A percentile compares a stretch with the other conserved stretches of the same genome.
These are phyloP conservation scores for Tulasnella sp. DNA, from an alignment of 768 basidiomycete species.

Conservation along the genomic window DNA sequence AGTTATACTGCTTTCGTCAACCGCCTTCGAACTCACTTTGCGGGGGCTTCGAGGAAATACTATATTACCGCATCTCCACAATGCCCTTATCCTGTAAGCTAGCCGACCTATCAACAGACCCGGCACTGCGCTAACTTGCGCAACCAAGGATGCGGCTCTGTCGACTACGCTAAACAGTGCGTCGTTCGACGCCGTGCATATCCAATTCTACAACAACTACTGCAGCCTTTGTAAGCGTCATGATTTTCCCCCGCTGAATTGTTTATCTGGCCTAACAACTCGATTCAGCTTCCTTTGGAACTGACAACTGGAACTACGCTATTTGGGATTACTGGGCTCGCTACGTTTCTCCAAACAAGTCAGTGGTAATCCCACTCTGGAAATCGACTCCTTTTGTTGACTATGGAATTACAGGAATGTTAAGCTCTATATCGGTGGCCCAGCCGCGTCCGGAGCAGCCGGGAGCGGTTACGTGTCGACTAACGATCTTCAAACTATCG, in stretches of 20 bases:
- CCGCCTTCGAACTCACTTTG: constrained; percentile 50
- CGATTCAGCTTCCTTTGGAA: background rate
- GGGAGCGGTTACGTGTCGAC: constrained; percentile 48
- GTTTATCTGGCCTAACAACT: background rate
- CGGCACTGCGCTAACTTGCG: background rate
- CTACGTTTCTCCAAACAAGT: constrained; percentile 48
- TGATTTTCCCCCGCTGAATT: background rate
- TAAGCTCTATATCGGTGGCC: constrained; percentile 63
- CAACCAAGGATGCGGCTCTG: constrained; percentile 48
- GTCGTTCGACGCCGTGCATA: constrained; percentile 67
- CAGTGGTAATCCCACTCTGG: background rate
- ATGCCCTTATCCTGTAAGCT: constrained; percentile 55
- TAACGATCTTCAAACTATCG: constrained; percentile 7
- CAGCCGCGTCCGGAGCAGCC: constrained; percentile 54
- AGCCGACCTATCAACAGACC: background rate
- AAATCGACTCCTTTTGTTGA: background rate
- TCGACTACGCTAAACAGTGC: constrained; percentile 57
- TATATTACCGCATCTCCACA: constrained; percentile 43
- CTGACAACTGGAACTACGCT: constrained; percentile 25
- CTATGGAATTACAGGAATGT: constrained; percentile 39
- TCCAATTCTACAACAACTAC: constrained; percentile 58
- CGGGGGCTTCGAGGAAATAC: constrained; percentile 52
- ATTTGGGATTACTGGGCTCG: constrained; percentile 63
- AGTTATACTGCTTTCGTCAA: too few relatives aligned
- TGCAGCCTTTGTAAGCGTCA: constrained; percentile 50